Evolutionary conservation across 1,284 basidiomycete genomes (phyloP).

Genomic region (Ustilago vetiveriae): DNA sequence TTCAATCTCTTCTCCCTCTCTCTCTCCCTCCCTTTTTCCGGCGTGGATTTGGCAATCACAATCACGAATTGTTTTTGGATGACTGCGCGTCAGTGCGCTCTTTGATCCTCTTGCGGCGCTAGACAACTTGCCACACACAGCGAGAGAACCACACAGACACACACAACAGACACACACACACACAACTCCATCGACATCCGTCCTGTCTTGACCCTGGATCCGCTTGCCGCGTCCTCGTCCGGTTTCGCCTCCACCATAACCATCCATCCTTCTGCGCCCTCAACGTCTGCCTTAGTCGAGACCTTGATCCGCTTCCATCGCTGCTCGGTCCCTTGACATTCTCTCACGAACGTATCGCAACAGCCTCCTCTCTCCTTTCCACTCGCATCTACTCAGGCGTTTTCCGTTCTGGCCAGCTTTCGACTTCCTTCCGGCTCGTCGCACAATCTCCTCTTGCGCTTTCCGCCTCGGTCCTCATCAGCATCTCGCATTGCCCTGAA

Average conservation of each 20-base stretch:
- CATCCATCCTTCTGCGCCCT: constrained; percentile 3
- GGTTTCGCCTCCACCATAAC: constrained; percentile 22
- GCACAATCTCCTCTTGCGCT: neutral
- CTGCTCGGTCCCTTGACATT: no score
- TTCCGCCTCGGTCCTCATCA: no score
- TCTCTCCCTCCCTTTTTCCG: neutral
- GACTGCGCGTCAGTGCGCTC: neutral
- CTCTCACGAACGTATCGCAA: no score
- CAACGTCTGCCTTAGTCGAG: constrained; percentile 45
- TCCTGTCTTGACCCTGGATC: neutral
- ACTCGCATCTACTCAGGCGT: neutral
- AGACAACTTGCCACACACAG: no score
- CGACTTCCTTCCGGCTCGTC: neutral
- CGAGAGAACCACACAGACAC: no score
- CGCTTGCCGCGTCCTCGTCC: constrained; percentile 7
- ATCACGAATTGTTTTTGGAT: no score
- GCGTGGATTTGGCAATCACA: neutral
- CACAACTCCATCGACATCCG: neutral
- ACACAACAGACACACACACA: constrained; percentile 8
- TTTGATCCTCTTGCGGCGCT: neutral
- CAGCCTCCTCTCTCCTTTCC: neutral
- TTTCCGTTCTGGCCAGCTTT: no score
- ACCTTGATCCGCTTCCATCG: constrained; percentile 14
- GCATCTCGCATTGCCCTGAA: neutral
- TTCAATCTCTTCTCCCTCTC: neutral